Evolutionary conservation across 2,329 filamentous ascomycete species (phyloP), one percentile per base, ranked within the genome.

Genomic region (Rasamsonia emersonii): DNA sequence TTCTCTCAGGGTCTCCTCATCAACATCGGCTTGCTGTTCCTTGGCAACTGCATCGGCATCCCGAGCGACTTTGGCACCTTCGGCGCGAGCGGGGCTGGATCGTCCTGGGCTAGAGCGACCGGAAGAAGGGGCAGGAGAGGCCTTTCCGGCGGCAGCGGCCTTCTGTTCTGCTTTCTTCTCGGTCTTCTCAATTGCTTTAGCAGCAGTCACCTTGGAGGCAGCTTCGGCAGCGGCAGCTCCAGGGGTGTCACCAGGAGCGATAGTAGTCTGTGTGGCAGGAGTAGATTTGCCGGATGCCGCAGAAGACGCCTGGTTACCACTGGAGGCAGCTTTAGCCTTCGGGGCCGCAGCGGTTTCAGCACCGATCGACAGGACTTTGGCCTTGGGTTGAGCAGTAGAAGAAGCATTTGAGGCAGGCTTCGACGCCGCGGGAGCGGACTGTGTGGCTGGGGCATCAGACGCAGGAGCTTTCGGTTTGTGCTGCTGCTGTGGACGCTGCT

Each of bases 171-270:
- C 66, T 33, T 75, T 70, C 55, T 88, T 80, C 33, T 86, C 84
- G 0, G 83, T 81, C 71, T 94, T 94, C 53, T 93, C 86, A 41
- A 95, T 85, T 7, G 89, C 88, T 64, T 95, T 95, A 30, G 77
- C 68, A 4, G 88, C 89, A 2, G 81, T 69, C n/a, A 82, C 79
- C 64, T 95, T 95, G 39, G 86, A 72, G 18, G 85, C 44, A 17
- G 81, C 80, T 43, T 83, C 80, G 3, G 77, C 61, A 21, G 60
- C 82, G 5, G 53, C 58, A 32, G 59, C 18, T 10, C 58, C 56
- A 40, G 56, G 54, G 17, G 62, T 53, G 35, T 75, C 69, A 29
- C 46, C 49, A 24, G 50, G 48, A 53, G 77, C 73, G 21, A 71
- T 64, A n/a, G 71, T 62, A 9, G 71, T 62, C 5, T 64, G 58